Base-by-base conservation (phyloP, 441 rosid genomes). In the Populus tomentosa region DNA sequence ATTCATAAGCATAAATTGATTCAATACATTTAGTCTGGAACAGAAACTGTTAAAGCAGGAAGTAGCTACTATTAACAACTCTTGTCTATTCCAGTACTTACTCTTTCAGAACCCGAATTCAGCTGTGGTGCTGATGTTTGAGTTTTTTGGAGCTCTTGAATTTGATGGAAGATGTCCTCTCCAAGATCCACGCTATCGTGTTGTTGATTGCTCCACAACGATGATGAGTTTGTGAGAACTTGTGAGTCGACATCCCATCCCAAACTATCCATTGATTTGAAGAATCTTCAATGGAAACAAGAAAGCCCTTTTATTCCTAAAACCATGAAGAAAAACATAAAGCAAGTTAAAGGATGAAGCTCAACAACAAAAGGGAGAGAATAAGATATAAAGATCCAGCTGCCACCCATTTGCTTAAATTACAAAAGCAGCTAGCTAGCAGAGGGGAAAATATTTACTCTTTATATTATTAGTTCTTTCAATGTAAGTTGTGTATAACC, bases 191-290 rank as follows among this genome's bases (percentile, higher is more conserved):
- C 33, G 10, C 14, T 69, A 80, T 84, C 73, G 73, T 71, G 75
- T 66, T 68, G 80, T 8, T 65, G 72, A 50, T 70, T 69, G 69
- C 42, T 75, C 84, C 79, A 75, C 8, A 74, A 40, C 6, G 75
- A 38, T 42, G 77, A 32, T 30, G 82, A 20, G 65, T 74, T 69
- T 46, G 80, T 61, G 28, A 75, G 65, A 67, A 80, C 75, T 75
- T 85, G 85, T 46, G 90, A 79, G 50, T 83, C 87, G 50, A 81
- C 80, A 88, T 89, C 79, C 88, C 88, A 87, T 65, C 85, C 86
- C 77, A 93, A 77, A 67, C 90, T 82, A 78, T 93, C 97, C 97
- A 92, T 92, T 63, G 74, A 76, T 74, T 9, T 61, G 18, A 46
- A 46, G 53, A 40, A 40, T 40, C 46, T 40, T 40, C 9, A 50